Evolutionary conservation across 2,329 filamentous ascomycete genomes (phyloP).

Genomic region (Pseudocercospora musae): DNA sequence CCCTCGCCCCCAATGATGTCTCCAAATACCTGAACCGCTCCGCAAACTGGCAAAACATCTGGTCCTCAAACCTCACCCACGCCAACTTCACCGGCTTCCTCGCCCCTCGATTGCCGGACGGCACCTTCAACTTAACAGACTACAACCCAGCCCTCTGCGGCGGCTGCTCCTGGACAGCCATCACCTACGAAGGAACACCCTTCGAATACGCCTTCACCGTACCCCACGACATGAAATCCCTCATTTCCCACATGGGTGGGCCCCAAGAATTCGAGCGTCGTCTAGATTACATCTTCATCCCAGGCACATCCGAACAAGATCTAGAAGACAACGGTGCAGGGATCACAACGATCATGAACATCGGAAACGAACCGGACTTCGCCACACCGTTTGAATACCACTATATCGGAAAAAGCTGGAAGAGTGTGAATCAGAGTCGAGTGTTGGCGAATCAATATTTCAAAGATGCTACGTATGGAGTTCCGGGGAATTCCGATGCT

Average conservation of each 20-base stretch:
- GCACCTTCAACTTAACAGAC: conserved; percentile 31
- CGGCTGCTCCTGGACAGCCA: conserved; percentile 41
- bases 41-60: conserved; percentile 43
- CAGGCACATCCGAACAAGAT: conserved; percentile 36
- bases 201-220: conserved; percentile 46
- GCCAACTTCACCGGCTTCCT: conserved; percentile 37
- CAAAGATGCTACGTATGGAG: conserved; percentile 29
- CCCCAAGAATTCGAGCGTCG: conserved; percentile 38
- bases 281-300: conserved; percentile 43
- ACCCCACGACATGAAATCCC: conserved; percentile 42
- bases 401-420: conserved; percentile 34
- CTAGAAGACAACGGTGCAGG: conserved; percentile 37
- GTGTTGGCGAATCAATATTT: conserved; percentile 30
- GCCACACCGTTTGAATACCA: conserved; percentile 35
- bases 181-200: conserved; percentile 43
- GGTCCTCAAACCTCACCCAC: conserved; percentile 38
- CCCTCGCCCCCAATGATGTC: conserved; percentile 40
- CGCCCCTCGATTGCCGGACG: conserved; percentile 28
- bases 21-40: conserved; percentile 40
- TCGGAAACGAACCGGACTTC: conserved; percentile 36
- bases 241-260: conserved; percentile 46
- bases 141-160: conserved; percentile 45
- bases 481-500: conserved; percentile 35
- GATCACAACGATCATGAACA: conserved; percentile 38
- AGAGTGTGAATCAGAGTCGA: conserved; percentile 27